Conservation (phyloP, 257 asterid genomes). For the Echites panduratus region DNA sequence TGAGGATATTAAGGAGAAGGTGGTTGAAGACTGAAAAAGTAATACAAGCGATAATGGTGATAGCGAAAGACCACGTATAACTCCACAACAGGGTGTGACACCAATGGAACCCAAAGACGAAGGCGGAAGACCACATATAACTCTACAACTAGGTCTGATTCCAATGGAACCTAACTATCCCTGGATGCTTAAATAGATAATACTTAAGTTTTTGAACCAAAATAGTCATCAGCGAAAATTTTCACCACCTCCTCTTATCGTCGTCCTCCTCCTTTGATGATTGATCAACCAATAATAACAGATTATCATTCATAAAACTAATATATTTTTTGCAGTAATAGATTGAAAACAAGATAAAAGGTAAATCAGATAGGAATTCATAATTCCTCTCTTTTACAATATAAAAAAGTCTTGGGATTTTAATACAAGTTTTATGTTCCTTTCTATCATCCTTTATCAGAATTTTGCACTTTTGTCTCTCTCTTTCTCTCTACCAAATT, state of each 20-base stretch:
- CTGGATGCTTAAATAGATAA: slow-evolving; percentile 75
- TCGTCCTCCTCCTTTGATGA: too few relatives aligned
- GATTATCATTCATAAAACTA: neutral
- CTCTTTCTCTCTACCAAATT: too few relatives aligned
- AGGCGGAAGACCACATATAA: too few relatives aligned
- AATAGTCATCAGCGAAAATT: slow-evolving; percentile 17
- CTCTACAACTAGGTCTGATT: too few relatives aligned
- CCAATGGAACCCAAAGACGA: slow-evolving; percentile 78
- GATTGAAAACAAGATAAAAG: neutral
- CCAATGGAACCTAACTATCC: slow-evolving; percentile 23
- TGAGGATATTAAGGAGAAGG: slow-evolving; percentile 37
- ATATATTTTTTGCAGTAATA: neutral
- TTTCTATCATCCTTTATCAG: neutral
- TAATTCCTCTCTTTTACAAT: neutral
- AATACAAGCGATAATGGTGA: slow-evolving; percentile 54
- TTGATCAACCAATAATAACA: neutral
- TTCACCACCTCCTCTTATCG: neutral
- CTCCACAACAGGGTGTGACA: slow-evolving; percentile 63
- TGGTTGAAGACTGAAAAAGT: slow-evolving; percentile 45
- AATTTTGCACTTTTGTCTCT: too few relatives aligned
- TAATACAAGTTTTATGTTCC: neutral
- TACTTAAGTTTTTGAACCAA: slow-evolving; percentile 28
- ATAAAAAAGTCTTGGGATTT: neutral
- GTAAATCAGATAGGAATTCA: too few relatives aligned
- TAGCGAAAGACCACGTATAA: slow-evolving; percentile 68